phyloP scores from a whole-genome alignment of 495 filamentous ascomycete genomes.

The Jackrogersella minutella region DNA sequence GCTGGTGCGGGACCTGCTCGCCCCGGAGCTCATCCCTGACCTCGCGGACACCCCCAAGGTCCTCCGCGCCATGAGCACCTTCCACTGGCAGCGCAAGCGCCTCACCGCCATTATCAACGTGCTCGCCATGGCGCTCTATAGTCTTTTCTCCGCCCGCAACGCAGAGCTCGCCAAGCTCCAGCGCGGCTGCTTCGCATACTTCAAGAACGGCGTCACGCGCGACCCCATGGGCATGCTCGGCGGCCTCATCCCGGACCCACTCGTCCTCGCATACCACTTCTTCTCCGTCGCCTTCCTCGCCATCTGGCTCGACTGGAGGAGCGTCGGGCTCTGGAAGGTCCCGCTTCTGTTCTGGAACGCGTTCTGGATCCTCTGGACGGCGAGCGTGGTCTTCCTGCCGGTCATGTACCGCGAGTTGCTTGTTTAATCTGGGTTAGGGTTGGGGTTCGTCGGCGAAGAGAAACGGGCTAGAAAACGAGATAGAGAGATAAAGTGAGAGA shows the following conservation, averaged over 20 bases:
- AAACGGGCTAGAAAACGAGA: background rate
- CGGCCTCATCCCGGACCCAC: slow-evolving; percentile 79
- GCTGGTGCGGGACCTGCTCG: slow-evolving; percentile 73
- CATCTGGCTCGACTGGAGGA: slow-evolving; percentile 77
- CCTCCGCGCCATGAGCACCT: slow-evolving; percentile 70
- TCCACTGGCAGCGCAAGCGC: slow-evolving; percentile 88
- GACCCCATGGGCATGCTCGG: slow-evolving; percentile 85
- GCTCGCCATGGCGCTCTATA: slow-evolving; percentile 89
- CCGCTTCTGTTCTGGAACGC: slow-evolving; percentile 68
- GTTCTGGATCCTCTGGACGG: slow-evolving; percentile 80
- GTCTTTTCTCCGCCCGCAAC: slow-evolving; percentile 88
- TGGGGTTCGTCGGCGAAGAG: too few relatives aligned
- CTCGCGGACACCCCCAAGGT: slow-evolving; percentile 73
- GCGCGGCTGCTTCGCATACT: slow-evolving; percentile 92
- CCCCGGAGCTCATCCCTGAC: slow-evolving; percentile 68
- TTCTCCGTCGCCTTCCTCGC: slow-evolving; percentile 89
- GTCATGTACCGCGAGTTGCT: slow-evolving; percentile 73
- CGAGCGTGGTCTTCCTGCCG: slow-evolving; percentile 87
- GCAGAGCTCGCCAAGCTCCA: slow-evolving; percentile 79
- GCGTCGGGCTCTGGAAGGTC: slow-evolving; percentile 63
- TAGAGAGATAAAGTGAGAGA: background rate
- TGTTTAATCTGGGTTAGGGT: slow-evolving; percentile 4
- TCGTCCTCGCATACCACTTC: slow-evolving; percentile 89
- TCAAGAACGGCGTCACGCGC: slow-evolving; percentile 77
- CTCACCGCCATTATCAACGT: slow-evolving; percentile 92